Percentiles rank a stretch among this genome's conserved stretches.
Conservation (phyloP, 805 yeast genomes). For the Myxozyma neotropica region DNA sequence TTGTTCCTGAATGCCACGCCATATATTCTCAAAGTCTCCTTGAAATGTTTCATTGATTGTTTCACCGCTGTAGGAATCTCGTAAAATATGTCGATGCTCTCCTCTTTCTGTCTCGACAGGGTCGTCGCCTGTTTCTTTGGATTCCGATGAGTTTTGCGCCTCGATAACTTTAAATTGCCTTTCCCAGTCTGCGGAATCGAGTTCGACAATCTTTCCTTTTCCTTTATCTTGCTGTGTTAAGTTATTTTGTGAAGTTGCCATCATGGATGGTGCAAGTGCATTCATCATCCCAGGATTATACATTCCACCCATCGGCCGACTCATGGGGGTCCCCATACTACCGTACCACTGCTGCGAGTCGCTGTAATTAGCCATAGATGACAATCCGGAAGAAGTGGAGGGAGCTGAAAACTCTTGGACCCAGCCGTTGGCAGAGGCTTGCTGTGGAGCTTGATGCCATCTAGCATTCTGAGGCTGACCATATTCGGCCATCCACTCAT, state of each 20-base stretch:
- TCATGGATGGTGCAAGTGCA: not conserved
- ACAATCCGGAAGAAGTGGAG: not conserved
- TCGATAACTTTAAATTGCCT: conserved; percentile 49
- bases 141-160: conserved; percentile 25
- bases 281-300: conserved; percentile 6
- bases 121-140: conserved; percentile 30
- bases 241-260: not conserved
- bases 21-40: conserved; percentile 46
- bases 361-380: not conserved
- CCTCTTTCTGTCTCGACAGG: conserved; percentile 6
- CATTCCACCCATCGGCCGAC: conserved; percentile 9
- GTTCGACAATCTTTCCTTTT: conserved; percentile 40
- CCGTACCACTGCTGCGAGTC: conserved; percentile 1
- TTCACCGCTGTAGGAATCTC: conserved; percentile 23
- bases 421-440: not conserved
- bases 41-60: conserved; percentile 38
- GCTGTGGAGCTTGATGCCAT: conserved; percentile 3
- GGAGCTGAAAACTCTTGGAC: not conserved
- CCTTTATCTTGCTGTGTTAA: conserved; percentile 17
- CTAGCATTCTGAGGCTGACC: not conserved
- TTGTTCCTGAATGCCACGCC: conserved; percentile 46
- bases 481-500: conserved; percentile 2
- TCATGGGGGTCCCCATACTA: not conserved
- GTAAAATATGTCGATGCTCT: not conserved
- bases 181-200: conserved; percentile 49